Percentiles rank a stretch among this genome's conserved stretches.
phyloP scores from a whole-genome alignment of 2,329 filamentous ascomycete genomes.

The Neofusicoccum sp. region DNA sequence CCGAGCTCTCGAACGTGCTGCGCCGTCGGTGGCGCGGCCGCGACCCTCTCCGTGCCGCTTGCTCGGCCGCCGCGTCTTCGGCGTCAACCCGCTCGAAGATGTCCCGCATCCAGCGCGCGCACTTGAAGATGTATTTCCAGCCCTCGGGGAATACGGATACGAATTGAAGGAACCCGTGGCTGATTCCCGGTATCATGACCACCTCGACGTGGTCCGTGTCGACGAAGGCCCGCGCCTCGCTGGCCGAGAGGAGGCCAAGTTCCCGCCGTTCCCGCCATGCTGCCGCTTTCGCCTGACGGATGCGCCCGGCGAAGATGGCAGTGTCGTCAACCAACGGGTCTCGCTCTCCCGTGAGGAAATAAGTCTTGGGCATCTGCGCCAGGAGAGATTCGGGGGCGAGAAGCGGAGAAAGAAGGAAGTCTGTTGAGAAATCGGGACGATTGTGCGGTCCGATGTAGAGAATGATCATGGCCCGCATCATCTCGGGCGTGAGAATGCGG shows the following conservation, averaged over 20 bases:
- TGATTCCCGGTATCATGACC: slow-evolving; percentile 82
- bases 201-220: slow-evolving; percentile 80
- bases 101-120: slow-evolving; percentile 79
- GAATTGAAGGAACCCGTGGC: slow-evolving; percentile 93
- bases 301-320: slow-evolving; percentile 86
- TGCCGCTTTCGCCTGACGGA: slow-evolving; percentile 75
- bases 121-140: slow-evolving; percentile 82
- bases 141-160: slow-evolving; percentile 84
- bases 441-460: slow-evolving; percentile 94
- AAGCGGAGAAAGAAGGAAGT: slow-evolving; percentile 88
- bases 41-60: not conserved
- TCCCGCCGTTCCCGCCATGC: slow-evolving; percentile 60
- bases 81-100: slow-evolving; percentile 62
- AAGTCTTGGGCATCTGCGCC: slow-evolving; percentile 87
- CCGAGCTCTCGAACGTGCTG: slow-evolving; percentile 62
- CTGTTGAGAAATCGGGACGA: slow-evolving; percentile 86
- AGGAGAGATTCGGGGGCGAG: slow-evolving; percentile 84
- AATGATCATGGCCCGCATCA: slow-evolving; percentile 99
- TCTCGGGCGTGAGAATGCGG: slow-evolving; percentile 89
- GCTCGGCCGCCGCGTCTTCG: slow-evolving; percentile 28
- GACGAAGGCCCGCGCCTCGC: slow-evolving; percentile 59
- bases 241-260: slow-evolving; percentile 55
- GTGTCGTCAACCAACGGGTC: slow-evolving; percentile 97
- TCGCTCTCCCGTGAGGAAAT: slow-evolving; percentile 90
- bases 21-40: slow-evolving; percentile 50